These are phyloP conservation scores for Crucihimalaya himalaica DNA, from an alignment of 345 rosid genomes.

Conservation along the genomic window DNA sequence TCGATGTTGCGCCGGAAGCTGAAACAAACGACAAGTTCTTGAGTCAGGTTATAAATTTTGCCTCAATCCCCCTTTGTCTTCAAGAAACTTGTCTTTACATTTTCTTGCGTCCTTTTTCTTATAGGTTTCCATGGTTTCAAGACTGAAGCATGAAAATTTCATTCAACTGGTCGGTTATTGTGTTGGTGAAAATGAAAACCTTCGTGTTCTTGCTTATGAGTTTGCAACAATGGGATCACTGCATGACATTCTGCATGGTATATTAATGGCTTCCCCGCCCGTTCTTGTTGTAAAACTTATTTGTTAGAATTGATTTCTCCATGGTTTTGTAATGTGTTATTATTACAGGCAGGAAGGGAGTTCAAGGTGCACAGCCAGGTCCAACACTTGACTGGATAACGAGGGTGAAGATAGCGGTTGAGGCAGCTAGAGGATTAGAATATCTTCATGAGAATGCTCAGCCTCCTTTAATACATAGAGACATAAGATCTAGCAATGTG, in stretches of 20 bases:
- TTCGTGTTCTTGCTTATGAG: slow-evolving; percentile 80
- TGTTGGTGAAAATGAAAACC: slow-evolving; percentile 78
- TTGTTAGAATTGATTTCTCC: background rate
- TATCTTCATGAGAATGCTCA: slow-evolving; percentile 93
- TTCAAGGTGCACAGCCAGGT: slow-evolving; percentile 99
- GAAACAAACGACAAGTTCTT: slow-evolving; percentile 69
- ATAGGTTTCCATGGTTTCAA: slow-evolving; percentile 84
- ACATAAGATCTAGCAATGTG: slow-evolving; percentile 47
- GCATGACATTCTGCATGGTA: slow-evolving; percentile 85
- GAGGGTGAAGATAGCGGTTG: slow-evolving; percentile 88
- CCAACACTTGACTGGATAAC: slow-evolving; percentile 97
- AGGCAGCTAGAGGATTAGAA: slow-evolving; percentile 97
- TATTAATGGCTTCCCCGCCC: background rate
- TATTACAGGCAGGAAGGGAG: slow-evolving; percentile 92
- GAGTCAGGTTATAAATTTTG: slow-evolving; percentile 58
- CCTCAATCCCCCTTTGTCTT: background rate
- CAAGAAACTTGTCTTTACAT: slow-evolving; percentile 24
- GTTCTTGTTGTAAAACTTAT: background rate
- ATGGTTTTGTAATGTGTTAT: background rate
- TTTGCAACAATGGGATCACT: slow-evolving; percentile 95
- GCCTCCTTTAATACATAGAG: slow-evolving; percentile 88
- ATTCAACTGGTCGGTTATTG: slow-evolving; percentile 78
- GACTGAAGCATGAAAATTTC: slow-evolving; percentile 73
- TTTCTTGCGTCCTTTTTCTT: background rate
- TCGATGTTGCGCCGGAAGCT: slow-evolving; percentile 77